phyloP scores from a whole-genome alignment of 805 yeast species.

The Brettanomyces bruxellensis region DNA sequence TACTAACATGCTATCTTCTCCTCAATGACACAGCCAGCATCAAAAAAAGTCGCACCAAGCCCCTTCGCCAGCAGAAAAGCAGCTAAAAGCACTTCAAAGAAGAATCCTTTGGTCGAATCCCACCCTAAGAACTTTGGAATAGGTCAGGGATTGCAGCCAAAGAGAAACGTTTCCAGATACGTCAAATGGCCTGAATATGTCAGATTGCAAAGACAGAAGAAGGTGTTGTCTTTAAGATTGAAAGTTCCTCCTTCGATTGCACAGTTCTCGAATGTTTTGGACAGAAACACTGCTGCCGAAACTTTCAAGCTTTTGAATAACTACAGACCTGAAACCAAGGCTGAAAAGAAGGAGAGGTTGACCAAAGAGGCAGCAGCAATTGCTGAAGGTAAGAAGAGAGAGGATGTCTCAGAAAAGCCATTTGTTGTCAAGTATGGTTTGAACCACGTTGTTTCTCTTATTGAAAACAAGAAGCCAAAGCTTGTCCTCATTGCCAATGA shows the following conservation, averaged over 20 bases:
- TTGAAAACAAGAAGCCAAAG: constrained; percentile 98
- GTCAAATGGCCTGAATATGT: constrained; percentile 99
- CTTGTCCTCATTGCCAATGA: constrained; percentile 96
- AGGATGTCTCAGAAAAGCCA: constrained; percentile 96
- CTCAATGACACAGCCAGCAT: constrained; percentile 34
- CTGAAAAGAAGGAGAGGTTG: constrained; percentile 98
- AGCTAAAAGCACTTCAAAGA: constrained; percentile 30
- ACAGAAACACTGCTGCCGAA: constrained; percentile 98
- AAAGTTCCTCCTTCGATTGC: constrained; percentile 99
- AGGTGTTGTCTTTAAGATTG: constrained; percentile 88
- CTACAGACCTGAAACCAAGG: constrained; percentile 96
- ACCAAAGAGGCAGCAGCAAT: constrained; percentile 98
- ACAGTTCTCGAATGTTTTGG: constrained; percentile 92
- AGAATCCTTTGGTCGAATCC: constrained; percentile 85
- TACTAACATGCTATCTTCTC: constrained; percentile 18
- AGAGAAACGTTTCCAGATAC: constrained; percentile 91
- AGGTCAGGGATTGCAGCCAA: constrained; percentile 93
- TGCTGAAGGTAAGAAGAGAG: constrained; percentile 96
- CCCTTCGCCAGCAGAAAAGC: constrained; percentile 79
- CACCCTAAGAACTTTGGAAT: constrained; percentile 92
- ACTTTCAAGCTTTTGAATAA: constrained; percentile 96
- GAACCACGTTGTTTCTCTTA: constrained; percentile 95
- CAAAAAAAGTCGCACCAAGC: constrained; percentile 86
- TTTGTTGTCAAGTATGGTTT: constrained; percentile 96
- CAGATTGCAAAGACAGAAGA: constrained; percentile 98